Base-by-base conservation (phyloP, 257 asterid genomes). In the Solanum arcanum region DNA sequence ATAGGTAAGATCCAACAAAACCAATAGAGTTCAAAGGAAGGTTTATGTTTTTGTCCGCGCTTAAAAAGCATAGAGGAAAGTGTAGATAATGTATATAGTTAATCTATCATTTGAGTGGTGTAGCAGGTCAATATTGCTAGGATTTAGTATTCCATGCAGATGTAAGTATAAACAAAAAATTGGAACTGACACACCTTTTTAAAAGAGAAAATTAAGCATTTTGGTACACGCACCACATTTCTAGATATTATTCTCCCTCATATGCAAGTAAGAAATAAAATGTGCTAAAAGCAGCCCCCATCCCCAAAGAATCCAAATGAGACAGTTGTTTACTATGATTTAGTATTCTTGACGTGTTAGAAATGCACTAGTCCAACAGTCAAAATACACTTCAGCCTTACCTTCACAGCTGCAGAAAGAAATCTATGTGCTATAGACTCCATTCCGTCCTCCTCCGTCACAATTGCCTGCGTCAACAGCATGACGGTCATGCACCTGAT, bases 331-430 rank as follows among this genome's bases (percentile, higher is more conserved):
- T 4, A 44, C 46, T 13, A 78, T 25, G 84, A 39, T 25, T 44
- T 76, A 46, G 64, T 8, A 44, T 46, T 52, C 25, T 25, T 27
- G 9, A 15, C 9, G 21, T 39, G 62, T 41, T 31, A 39, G 29
- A 47, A 80, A 27, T 80, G 87, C 47, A 80, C 70, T 77, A 4
- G 39, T 62, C 66, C 66, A 37, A 47, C 46, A 60, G 15, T 59
- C 77, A 74, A 56, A 33, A 77, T 46, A 25, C n/a, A 82, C n/a
- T 33, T n/a, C 49, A 76, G 87, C 11, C 75, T 84, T 86, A 97
- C 99, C 98, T 97, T 97, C 49, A 97, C 95, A 46, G 99, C 93
- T 5, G 99, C 99, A 88, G 99, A 97, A 74, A 97, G 99, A 93
- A 96, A 97, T 88, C 98, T 91, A 86, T 97, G 99, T 81, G 99